Evolutionary conservation across 2,329 filamentous ascomycete species (phyloP), one percentile per base, ranked within the genome.

Genomic region (Penicillium sp.): DNA sequence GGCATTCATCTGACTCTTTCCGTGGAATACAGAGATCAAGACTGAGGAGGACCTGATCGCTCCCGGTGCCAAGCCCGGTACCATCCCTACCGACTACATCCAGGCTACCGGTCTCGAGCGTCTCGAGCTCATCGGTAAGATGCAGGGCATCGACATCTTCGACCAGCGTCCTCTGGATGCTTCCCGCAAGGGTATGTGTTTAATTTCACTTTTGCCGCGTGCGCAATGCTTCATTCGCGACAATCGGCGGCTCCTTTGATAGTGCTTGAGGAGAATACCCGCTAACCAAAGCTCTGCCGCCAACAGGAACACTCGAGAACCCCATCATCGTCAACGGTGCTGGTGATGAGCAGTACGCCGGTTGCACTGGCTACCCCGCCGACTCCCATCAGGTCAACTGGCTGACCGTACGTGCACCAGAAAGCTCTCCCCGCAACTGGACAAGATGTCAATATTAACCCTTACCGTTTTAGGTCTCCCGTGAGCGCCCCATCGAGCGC

Each of bases 61-160:
- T 65, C 90, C 92, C 36, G 95, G 95, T 83, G 92, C 90, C 71
- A 79, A 85, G 70, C 81, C 87, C 66, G 94, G 95, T 75, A 90
- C 89, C 77, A 83, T 99, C 68, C 92, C 95, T 68, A 96, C 91
- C 81, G 95, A 99, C 80, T 80, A 96, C 76, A 92, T 98, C 79
- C 95, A 99, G 80, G 82, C 95, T 60, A 98, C 95, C 70, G 95
- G 95, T 90, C 85, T 98, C 61, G 95, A 99, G 85, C 93, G 95
- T 87, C 87, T 99, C 70, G 95, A 99, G 82, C 95, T 99, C 74
- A 85, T 99, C 77, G 95, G 95, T 81, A 99, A 99, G 88, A 96
- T 98, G 90, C 92, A 98, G 85, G 93, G 95, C 68, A 83, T 97
- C 72, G 95, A 99, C 77, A 84, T 98, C 77, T 99, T 99, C 83